Percentiles rank a stretch among this genome's conserved stretches.
Conservation (phyloP, 768 basidiomycete species). For the Hebeloma cylindrosporum region DNA sequence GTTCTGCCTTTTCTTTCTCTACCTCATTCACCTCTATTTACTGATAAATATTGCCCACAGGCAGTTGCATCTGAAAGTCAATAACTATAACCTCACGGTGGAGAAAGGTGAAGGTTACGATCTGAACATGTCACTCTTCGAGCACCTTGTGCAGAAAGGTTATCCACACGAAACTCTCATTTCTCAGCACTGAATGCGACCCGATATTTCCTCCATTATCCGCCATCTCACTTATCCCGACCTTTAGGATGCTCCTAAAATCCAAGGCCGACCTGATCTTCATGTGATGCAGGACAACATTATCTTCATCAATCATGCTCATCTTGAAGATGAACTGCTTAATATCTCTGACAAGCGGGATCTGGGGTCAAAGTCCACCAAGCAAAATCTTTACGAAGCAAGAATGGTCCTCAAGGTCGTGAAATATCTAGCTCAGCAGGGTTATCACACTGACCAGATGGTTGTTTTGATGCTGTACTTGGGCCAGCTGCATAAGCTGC, state of each 20-base stretch:
- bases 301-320: constrained; percentile 59
- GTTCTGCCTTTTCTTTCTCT: no score
- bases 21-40: neutral
- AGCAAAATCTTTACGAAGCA: constrained; percentile 60
- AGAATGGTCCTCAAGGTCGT: constrained; percentile 67
- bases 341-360: constrained; percentile 47
- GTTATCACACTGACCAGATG: constrained; percentile 58
- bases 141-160: constrained; percentile 61
- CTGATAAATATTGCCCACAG: constrained; percentile 31
- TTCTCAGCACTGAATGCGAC: constrained; percentile 72
- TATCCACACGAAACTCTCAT: constrained; percentile 60
- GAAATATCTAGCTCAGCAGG: constrained; percentile 65
- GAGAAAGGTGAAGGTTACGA: constrained; percentile 70
- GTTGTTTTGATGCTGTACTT: constrained; percentile 72
- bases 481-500: constrained; percentile 59
- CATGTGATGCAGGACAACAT: constrained; percentile 57
- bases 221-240: constrained; percentile 65
- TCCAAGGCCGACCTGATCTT: constrained; percentile 48
- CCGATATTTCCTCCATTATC: constrained; percentile 65
- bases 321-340: constrained; percentile 50
- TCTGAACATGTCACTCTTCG: constrained; percentile 67
- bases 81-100: constrained; percentile 60
- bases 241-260: constrained; percentile 53
- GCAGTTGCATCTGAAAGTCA: constrained; percentile 73
- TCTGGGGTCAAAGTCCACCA: constrained; percentile 49